phyloP scores from a whole-genome alignment of 805 yeast genomes.

The Saccharomyces paradoxus region DNA sequence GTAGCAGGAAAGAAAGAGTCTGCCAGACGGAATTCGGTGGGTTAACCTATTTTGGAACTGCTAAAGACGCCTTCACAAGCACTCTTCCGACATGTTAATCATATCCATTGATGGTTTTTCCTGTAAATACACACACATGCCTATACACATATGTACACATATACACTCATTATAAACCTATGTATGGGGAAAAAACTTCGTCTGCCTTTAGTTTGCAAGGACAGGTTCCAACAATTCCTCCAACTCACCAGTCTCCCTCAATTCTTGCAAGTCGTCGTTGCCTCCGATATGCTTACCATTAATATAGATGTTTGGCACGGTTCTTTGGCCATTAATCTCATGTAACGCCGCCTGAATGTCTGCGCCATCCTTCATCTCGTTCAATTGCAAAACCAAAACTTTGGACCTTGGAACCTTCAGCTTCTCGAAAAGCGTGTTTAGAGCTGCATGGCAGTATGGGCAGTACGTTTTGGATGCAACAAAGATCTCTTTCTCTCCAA shows the following conservation, averaged over 20 bases:
- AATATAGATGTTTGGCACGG: slow-evolving; percentile 89
- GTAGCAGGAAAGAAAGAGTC: slow-evolving; percentile 13
- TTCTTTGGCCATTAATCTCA: slow-evolving; percentile 77
- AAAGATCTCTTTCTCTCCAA: slow-evolving; percentile 58
- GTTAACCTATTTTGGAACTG: slow-evolving; percentile 17
- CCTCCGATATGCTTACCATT: slow-evolving; percentile 92
- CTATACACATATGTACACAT: not conserved
- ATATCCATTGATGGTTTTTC: not conserved
- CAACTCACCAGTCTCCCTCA: slow-evolving; percentile 55
- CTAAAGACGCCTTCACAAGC: slow-evolving; percentile 17
- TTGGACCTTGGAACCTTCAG: slow-evolving; percentile 36
- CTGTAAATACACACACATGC: not conserved
- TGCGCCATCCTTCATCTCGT: slow-evolving; percentile 57
- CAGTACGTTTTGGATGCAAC: slow-evolving; percentile 76
- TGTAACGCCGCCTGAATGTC: slow-evolving; percentile 72
- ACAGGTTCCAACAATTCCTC: slow-evolving; percentile 27
- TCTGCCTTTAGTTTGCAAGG: not conserved
- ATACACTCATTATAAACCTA: too few relatives aligned
- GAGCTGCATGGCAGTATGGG: slow-evolving; percentile 50
- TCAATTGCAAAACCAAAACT: slow-evolving; percentile 35
- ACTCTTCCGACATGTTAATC: slow-evolving; percentile 2
- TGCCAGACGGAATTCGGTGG: slow-evolving; percentile 30
- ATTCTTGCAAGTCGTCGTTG: slow-evolving; percentile 75
- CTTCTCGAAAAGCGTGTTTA: slow-evolving; percentile 30
- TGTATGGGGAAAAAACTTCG: not conserved